These are phyloP conservation scores for Vinca minor DNA, from an alignment of 257 asterid genomes.

Conservation along the genomic window DNA sequence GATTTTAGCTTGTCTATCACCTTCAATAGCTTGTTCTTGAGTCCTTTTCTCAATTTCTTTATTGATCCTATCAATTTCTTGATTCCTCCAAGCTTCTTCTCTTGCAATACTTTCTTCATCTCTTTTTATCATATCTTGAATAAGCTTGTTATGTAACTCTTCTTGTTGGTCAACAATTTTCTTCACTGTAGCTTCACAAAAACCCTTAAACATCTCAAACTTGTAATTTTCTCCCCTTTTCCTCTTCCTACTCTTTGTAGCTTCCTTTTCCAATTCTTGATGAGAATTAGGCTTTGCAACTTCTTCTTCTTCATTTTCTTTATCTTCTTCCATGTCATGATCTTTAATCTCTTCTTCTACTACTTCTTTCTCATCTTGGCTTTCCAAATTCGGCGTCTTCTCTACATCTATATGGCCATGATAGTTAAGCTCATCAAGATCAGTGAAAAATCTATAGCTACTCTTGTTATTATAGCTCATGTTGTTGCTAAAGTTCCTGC, in stretches of 20 bases:
- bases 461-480: constrained; percentile 32
- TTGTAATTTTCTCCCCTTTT: constrained; percentile 33
- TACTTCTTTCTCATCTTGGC: constrained; percentile 10
- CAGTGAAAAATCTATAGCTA: constrained; percentile 29
- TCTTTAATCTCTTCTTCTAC: constrained; percentile 6
- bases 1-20: constrained; percentile 42
- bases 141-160: constrained; percentile 46
- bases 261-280: constrained; percentile 17
- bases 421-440: constrained; percentile 45
- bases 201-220: constrained; percentile 45
- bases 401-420: constrained; percentile 21
- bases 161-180: constrained; percentile 60
- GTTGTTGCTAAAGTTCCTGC: constrained; percentile 28
- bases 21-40: constrained; percentile 41
- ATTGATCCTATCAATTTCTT: constrained; percentile 35
- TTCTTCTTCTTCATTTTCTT: constrained; percentile 1
- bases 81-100: constrained; percentile 55
- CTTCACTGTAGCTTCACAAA: constrained; percentile 40
- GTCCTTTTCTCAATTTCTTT: constrained; percentile 38
- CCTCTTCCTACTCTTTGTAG: constrained; percentile 29
- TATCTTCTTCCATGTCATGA: constrained; percentile 14
- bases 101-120: constrained; percentile 47
- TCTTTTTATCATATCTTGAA: constrained; percentile 41
- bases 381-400: constrained; percentile 16
- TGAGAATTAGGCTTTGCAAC: too few species aligned